These are phyloP conservation scores for Kockovaella imperatae DNA, from an alignment of 768 basidiomycete species.

Conservation along the genomic window DNA sequence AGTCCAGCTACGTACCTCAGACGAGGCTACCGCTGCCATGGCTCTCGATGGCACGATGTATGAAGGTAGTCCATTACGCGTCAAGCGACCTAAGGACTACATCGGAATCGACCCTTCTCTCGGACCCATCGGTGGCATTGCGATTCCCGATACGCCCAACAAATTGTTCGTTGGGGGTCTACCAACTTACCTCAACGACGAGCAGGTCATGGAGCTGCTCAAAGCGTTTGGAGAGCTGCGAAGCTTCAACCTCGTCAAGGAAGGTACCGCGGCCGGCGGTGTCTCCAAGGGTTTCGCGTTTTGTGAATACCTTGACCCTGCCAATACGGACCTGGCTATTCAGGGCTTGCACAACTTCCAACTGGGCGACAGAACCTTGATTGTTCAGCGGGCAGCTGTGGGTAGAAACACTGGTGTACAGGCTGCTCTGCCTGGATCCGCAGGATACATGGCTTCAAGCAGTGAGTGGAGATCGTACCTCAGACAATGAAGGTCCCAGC, in stretches of 20 bases:
- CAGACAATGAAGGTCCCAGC: not conserved
- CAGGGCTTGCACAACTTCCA: constrained; percentile 96
- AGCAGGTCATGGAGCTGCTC: constrained; percentile 94
- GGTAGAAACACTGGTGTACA: constrained; percentile 48
- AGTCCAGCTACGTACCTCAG: constrained; percentile 83
- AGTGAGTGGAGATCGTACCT: constrained; percentile 13
- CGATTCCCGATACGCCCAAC: constrained; percentile 94
- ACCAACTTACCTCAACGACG: constrained; percentile 91
- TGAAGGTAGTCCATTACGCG: constrained; percentile 89
- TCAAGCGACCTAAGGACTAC: constrained; percentile 95
- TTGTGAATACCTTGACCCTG: constrained; percentile 89
- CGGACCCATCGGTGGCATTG: constrained; percentile 83
- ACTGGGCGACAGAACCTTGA: constrained; percentile 86
- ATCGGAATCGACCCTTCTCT: constrained; percentile 62
- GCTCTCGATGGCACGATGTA: constrained; percentile 96
- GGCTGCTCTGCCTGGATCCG: constrained; percentile 17
- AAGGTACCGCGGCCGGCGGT: constrained; percentile 64
- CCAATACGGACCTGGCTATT: constrained; percentile 88
- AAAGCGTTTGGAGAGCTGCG: constrained; percentile 96
- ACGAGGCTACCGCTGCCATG: constrained; percentile 94
- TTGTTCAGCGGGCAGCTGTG: constrained; percentile 92
- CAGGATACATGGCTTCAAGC: constrained; percentile 18
- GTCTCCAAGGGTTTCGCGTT: constrained; percentile 98
- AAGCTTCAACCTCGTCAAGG: constrained; percentile 95
- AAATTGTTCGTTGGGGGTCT: constrained; percentile 96